Percentiles rank a stretch among this genome's conserved stretches.
These are phyloP conservation scores for Mycena rosella DNA, from an alignment of 768 basidiomycete species.

Conservation along the genomic window DNA sequence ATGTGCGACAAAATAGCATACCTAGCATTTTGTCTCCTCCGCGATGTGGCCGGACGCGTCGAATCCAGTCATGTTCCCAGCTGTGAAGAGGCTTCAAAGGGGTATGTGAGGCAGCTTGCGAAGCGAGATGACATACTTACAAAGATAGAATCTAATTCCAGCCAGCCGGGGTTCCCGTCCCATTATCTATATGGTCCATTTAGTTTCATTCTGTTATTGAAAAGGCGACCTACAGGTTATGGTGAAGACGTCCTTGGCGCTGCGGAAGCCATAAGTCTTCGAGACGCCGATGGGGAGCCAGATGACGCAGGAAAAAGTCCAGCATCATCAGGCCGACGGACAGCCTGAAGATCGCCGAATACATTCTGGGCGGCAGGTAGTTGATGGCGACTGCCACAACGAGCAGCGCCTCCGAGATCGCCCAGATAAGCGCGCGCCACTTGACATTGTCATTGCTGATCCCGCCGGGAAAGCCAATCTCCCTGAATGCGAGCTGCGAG, in stretches of 20 bases:
- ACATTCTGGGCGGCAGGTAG: constrained; percentile 82
- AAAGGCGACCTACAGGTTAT: constrained; percentile 73
- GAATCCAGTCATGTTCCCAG: constrained; percentile 91
- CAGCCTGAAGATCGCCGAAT: constrained; percentile 83
- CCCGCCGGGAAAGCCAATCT: constrained; percentile 87
- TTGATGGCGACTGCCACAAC: constrained; percentile 84
- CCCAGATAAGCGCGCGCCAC: constrained; percentile 91
- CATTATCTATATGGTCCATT: constrained; percentile 71
- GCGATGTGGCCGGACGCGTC: constrained; percentile 91
- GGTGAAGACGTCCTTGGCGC: constrained; percentile 87
- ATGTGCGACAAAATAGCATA: constrained; percentile 32
- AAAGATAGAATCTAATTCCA: constrained; percentile 96
- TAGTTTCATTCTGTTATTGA: too few species aligned
- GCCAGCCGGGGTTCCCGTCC: constrained; percentile 85
- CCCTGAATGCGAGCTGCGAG: constrained; percentile 87
- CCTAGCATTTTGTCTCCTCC: constrained; percentile 90
- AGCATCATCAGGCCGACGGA: constrained; percentile 82
- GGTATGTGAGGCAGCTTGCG: not conserved
- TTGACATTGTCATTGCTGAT: constrained; percentile 76
- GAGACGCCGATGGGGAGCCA: constrained; percentile 95
- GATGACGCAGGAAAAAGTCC: constrained; percentile 88
- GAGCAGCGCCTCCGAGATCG: constrained; percentile 79
- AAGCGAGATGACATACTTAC: constrained; percentile 51
- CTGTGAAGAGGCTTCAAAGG: constrained; percentile 77
- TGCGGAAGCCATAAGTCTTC: constrained; percentile 89